Evolutionary conservation across 1,284 basidiomycete genomes (phyloP), one percentile per base, ranked within the genome.

Genomic region (Microbotryomycetes sp.): DNA sequence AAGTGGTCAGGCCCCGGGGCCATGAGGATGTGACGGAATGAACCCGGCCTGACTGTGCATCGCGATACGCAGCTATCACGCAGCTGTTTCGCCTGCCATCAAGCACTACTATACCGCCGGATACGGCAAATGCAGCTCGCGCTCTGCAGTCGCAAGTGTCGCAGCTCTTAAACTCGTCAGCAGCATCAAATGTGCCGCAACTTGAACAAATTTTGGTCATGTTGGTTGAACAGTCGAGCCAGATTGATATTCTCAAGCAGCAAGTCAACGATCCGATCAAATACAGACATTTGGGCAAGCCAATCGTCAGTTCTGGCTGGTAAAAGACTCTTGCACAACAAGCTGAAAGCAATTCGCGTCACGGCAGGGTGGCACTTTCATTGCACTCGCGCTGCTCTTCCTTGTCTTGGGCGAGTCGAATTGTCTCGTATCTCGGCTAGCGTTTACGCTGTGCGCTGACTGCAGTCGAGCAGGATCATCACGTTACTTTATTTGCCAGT

Each of bases 71-170:
- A 66, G 65, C 66, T 7, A 59, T 67, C 29, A 67, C 66, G 0
- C 66, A 67, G 24, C 56, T 67, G 11, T 67, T 67, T 31, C 60
- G 66, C 3, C 60, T 67, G 0, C 60, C 57, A 3, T 55, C 65
- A 4, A 57, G 27, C 24, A 50, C 56, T 5, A 56, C 64, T 0
- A 54, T 53, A 18, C 11, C 46, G 11, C 18, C 35, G 9, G 35
- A 41, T 18, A 41, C 35, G 35, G 35, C 35, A 18, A 41, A 9
- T 9, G 35, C 18, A 18, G 35, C 35, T 41, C 35, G 18, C 9
- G 35, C 35, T 9, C 35, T 41, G 11, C 35, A 41, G 35, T 11
- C 35, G 35, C 35, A 41, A 41, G 35, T 41, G 35, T 41, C 35
- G 35, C 11, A 41, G 9, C 11, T 41, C 35, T 11, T 41, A 9